phyloP scores from a whole-genome alignment of 2,329 filamentous ascomycete genomes.

The Diaporthe sp. region DNA sequence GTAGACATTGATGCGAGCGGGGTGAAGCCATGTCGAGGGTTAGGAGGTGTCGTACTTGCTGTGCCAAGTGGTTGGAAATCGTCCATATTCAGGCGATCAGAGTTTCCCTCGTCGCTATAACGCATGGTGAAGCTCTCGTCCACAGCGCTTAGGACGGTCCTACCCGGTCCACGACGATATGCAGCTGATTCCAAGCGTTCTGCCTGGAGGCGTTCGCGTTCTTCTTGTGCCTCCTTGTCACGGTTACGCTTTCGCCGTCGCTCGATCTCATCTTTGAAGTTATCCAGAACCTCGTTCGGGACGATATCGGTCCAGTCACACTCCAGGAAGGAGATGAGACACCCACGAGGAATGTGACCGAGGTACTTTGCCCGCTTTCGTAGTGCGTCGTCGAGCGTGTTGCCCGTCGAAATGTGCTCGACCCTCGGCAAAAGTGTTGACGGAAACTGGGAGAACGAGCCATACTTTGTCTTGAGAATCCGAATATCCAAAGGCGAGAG shows the following conservation, averaged over 20 bases:
- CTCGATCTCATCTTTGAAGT: conserved; percentile 83
- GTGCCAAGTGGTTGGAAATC: conserved; percentile 76
- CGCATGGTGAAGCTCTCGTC: conserved; percentile 54
- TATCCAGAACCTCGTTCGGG: conserved; percentile 77
- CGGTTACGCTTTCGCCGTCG: conserved; percentile 80
- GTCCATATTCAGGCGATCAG: conserved; percentile 60
- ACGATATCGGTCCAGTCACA: conserved; percentile 97
- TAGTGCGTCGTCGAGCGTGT: conserved; percentile 87
- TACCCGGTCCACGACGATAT: conserved; percentile 65
- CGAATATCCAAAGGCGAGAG: conserved; percentile 92
- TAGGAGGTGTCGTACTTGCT: conserved; percentile 66
- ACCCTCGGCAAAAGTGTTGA: conserved; percentile 88
- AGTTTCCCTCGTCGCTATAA: conserved; percentile 49
- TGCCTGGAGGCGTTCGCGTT: conserved; percentile 85
- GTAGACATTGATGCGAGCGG: conserved; percentile 83
- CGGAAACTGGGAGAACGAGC: conserved; percentile 84
- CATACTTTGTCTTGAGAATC: conserved; percentile 91
- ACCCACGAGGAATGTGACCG: conserved; percentile 88
- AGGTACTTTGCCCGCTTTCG: conserved; percentile 90
- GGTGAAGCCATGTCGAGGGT: conserved; percentile 72
- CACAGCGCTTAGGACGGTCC: conserved; percentile 54
- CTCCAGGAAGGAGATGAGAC: conserved; percentile 90
- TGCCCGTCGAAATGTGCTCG: conserved; percentile 89
- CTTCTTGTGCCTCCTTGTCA: conserved; percentile 88
- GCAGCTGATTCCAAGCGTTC: conserved; percentile 83